Percentiles rank a stretch among this genome's conserved stretches.
phyloP scores from a whole-genome alignment of 2,329 filamentous ascomycete species.

The Cryphonectria naterciae region DNA sequence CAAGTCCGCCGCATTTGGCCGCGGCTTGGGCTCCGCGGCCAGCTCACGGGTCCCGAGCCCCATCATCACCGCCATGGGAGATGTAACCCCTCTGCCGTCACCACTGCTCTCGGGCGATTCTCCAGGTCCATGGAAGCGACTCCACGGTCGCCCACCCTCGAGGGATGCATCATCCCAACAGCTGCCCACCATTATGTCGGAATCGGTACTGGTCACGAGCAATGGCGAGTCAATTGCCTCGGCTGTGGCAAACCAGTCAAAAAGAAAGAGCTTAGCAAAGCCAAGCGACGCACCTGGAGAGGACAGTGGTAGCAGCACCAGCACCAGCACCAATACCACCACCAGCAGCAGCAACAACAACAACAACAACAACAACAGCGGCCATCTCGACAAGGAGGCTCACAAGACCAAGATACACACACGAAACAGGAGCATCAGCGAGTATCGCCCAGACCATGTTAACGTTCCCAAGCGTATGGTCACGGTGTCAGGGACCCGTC shows the following conservation, averaged over 20 bases:
- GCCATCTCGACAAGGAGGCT: slow-evolving; percentile 15
- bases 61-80: slow-evolving; percentile 74
- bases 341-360: slow-evolving; percentile 34
- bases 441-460: slow-evolving; percentile 77
- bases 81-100: slow-evolving; percentile 79
- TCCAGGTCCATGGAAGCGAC: slow-evolving; percentile 67
- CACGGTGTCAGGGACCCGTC: slow-evolving; percentile 69
- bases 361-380: slow-evolving; percentile 29
- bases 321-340: slow-evolving; percentile 30
- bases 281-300: slow-evolving; percentile 16
- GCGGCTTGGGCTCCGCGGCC: slow-evolving; percentile 59
- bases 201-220: slow-evolving; percentile 54
- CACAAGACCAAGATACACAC: slow-evolving; percentile 51
- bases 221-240: slow-evolving; percentile 58
- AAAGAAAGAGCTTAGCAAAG: slow-evolving; percentile 50
- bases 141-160: slow-evolving; percentile 53
- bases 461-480: slow-evolving; percentile 72
- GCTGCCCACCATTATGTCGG: slow-evolving; percentile 42
- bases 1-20: slow-evolving; percentile 55
- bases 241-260: slow-evolving; percentile 56
- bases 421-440: slow-evolving; percentile 84
- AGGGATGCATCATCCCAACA: slow-evolving; percentile 44
- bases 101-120: slow-evolving; percentile 70
- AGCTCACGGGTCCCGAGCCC: slow-evolving; percentile 74
- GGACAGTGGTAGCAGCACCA: slow-evolving; percentile 7